Conservation (phyloP, 2,329 filamentous ascomycete species). For the Talaromyces rugulosus region DNA sequence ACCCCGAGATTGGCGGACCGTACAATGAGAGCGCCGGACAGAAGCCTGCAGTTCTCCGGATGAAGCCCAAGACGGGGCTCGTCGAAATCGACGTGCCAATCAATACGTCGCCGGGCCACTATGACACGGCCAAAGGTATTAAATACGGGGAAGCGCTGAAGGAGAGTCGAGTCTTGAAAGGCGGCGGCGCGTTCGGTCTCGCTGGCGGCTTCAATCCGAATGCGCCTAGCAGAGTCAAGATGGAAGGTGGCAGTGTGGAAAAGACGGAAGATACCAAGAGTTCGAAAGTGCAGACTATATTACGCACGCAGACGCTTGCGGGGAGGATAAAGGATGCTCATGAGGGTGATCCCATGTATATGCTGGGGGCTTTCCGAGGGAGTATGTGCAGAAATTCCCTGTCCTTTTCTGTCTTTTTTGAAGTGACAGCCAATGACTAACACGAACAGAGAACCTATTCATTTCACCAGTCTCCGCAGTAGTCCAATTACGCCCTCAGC, state of each 20-base stretch:
- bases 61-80: conserved; percentile 79
- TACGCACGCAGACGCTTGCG: conserved; percentile 78
- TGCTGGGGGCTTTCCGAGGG: conserved; percentile 85
- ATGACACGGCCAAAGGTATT: conserved; percentile 78
- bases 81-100: conserved; percentile 90
- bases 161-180: conserved; percentile 49
- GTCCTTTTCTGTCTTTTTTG: background rate
- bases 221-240: conserved; percentile 20
- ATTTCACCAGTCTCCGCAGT: conserved; percentile 78
- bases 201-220: conserved; percentile 66
- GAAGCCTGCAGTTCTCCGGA: conserved; percentile 67
- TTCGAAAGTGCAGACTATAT: conserved; percentile 46
- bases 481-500: conserved; percentile 84
- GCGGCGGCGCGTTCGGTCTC: conserved; percentile 66
- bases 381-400: conserved; percentile 49
- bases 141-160: conserved; percentile 74
- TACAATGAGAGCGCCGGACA: conserved; percentile 55
- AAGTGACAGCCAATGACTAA: background rate
- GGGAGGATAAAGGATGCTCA: conserved; percentile 70
- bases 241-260: conserved; percentile 14
- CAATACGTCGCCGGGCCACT: conserved; percentile 61
- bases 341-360: conserved; percentile 70
- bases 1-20: conserved; percentile 49
- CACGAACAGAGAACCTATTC: conserved; percentile 1
- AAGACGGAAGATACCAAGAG: conserved; percentile 28